A percentile compares a stretch with the other conserved stretches of the same genome.
Evolutionary conservation across 768 basidiomycete genomes (phyloP).

Genomic region (Kwoniella sp.): DNA sequence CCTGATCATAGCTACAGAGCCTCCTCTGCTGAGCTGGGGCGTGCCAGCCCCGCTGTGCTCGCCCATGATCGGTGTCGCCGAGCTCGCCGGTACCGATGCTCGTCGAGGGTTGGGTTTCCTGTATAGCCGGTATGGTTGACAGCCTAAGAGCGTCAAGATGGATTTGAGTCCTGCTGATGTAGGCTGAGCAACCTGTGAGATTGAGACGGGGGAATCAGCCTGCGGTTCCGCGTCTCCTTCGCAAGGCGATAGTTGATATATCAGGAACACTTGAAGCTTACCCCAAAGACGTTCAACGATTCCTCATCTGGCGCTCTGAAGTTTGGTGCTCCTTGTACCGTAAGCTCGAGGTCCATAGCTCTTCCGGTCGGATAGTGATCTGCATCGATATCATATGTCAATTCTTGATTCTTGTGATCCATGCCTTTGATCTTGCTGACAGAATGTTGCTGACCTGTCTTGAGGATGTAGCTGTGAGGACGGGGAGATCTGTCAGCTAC

Average conservation of each 20-base stretch:
- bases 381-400: constrained; percentile 26
- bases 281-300: constrained; percentile 87
- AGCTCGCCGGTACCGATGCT: constrained; percentile 20
- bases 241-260: background rate
- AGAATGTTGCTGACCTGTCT: constrained; percentile 84
- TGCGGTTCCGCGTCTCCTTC: background rate
- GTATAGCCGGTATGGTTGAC: constrained; percentile 34
- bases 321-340: constrained; percentile 92
- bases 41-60: background rate
- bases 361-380: constrained; percentile 60
- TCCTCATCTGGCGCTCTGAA: constrained; percentile 80
- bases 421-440: constrained; percentile 43
- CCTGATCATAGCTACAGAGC: constrained; percentile 1
- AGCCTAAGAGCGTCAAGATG: constrained; percentile 74
- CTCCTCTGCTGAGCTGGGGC: constrained; percentile 3
- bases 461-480: constrained; percentile 73
- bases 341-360: constrained; percentile 85
- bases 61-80: background rate
- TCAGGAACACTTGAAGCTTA: constrained; percentile 7
- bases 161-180: constrained; percentile 87
- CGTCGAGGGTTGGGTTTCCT: constrained; percentile 12
- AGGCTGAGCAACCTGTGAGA: constrained; percentile 72
- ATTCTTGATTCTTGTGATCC: constrained; percentile 52
- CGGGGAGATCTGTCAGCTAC: constrained; percentile 8
- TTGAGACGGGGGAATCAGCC: background rate